phyloP scores from a whole-genome alignment of 768 basidiomycete genomes.

The Rhizopogon salebrosus region DNA sequence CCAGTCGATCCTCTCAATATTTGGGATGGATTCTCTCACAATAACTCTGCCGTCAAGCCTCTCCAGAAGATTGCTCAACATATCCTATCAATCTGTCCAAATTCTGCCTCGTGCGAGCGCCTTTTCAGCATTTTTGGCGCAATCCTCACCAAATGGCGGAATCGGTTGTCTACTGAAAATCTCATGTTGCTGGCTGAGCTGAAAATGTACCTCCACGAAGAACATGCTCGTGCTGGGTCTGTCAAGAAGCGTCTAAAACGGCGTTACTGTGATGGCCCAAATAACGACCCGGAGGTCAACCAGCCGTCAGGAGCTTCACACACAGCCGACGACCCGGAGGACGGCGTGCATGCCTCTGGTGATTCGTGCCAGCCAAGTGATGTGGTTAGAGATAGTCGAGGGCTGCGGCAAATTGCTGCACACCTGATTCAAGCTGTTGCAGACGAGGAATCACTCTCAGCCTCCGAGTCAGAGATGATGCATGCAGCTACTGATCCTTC shows the following conservation, averaged over 20 bases:
- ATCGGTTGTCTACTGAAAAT: constrained; percentile 14
- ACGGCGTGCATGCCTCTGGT: background rate
- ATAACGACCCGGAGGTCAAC: background rate
- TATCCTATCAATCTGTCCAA: constrained; percentile 21
- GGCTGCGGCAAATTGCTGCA: background rate
- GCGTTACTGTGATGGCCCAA: background rate
- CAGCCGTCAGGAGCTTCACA: background rate
- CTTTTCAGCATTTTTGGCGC: constrained; percentile 27
- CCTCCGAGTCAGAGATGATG: background rate
- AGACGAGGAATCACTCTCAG: background rate
- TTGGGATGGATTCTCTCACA: background rate
- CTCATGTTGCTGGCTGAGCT: constrained; percentile 21
- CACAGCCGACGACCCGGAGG: background rate
- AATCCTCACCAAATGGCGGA: constrained; percentile 23
- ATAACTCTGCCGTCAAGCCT: background rate
- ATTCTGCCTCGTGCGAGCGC: constrained; percentile 27
- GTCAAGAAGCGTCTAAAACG: constrained; percentile 5
- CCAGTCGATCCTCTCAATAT: background rate
- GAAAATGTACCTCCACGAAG: constrained; percentile 25
- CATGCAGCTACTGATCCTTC: background rate
- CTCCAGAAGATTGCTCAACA: constrained; percentile 12
- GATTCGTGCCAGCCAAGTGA: background rate
- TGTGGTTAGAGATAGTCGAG: background rate
- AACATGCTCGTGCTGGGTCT: constrained; percentile 9
- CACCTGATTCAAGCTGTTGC: background rate